Conservation (phyloP, 768 basidiomycete genomes). For the Stropharia rugosoannulata region DNA sequence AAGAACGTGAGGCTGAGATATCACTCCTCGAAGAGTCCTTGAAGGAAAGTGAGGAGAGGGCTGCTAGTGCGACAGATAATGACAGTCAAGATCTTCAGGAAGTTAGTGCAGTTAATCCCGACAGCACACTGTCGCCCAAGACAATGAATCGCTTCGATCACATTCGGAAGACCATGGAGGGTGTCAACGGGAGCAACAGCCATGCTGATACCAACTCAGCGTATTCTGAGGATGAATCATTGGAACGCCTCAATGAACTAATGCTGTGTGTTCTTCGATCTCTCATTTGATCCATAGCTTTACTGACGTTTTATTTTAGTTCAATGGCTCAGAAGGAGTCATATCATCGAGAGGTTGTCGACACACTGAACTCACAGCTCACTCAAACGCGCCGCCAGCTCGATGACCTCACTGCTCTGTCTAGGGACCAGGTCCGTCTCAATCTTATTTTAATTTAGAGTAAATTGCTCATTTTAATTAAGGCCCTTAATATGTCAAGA, state of each 20-base stretch:
- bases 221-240: constrained; percentile 65
- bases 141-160: constrained; percentile 75
- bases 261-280: constrained; percentile 67
- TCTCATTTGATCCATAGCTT: too few relatives aligned
- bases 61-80: constrained; percentile 7
- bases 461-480: background rate
- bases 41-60: constrained; percentile 32
- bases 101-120: constrained; percentile 21
- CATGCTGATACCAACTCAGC: constrained; percentile 37
- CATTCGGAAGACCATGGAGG: constrained; percentile 67
- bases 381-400: constrained; percentile 71
- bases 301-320: constrained; percentile 35
- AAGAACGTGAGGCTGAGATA: constrained; percentile 92
- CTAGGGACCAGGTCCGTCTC: constrained; percentile 74
- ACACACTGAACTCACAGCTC: constrained; percentile 68
- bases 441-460: background rate
- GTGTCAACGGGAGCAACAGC: constrained; percentile 35
- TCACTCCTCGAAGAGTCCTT: constrained; percentile 61
- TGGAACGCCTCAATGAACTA: constrained; percentile 83
- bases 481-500: constrained; percentile 86
- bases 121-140: constrained; percentile 59
- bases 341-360: constrained; percentile 78
- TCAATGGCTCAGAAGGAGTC: constrained; percentile 99
- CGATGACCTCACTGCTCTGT: constrained; percentile 78
- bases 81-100: constrained; percentile 14